A percentile compares a stretch with the other conserved stretches of the same genome.
Conservation (phyloP, 768 basidiomycete species). For the Leccinum fibrillosum region DNA sequence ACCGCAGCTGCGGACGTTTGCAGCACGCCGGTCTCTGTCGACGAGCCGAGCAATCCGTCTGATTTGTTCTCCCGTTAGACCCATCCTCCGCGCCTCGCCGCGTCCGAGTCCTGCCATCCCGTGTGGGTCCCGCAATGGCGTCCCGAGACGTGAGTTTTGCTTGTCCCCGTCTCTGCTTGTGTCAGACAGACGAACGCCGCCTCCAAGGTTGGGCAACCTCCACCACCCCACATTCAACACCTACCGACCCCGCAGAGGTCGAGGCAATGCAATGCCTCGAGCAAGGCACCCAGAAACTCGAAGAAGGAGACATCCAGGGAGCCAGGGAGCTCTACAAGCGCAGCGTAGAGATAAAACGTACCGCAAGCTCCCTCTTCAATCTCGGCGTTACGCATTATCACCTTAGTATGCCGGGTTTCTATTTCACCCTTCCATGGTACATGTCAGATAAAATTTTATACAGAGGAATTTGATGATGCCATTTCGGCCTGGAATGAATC, state of each 20-base stretch:
- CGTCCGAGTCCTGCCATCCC: slow-evolving; percentile 5
- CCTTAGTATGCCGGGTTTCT: slow-evolving; percentile 55
- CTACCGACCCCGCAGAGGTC: slow-evolving; percentile 76
- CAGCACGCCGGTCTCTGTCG: slow-evolving; percentile 18
- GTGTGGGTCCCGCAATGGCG: slow-evolving; percentile 2
- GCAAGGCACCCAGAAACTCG: slow-evolving; percentile 78
- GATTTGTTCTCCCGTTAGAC: slow-evolving; percentile 16
- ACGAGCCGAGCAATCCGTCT: slow-evolving; percentile 24
- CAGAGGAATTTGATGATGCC: slow-evolving; percentile 87
- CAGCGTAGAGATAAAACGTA: slow-evolving; percentile 77
- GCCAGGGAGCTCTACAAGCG: slow-evolving; percentile 77
- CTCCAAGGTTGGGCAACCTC: slow-evolving; percentile 71
- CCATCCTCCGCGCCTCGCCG: slow-evolving; percentile 9
- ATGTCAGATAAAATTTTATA: slow-evolving; percentile 13
- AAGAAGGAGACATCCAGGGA: slow-evolving; percentile 79
- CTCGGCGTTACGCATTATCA: slow-evolving; percentile 89
- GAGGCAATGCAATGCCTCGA: slow-evolving; percentile 80
- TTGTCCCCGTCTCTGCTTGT: slow-evolving; percentile 5
- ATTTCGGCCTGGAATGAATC: slow-evolving; percentile 86
- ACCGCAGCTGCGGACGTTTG: slow-evolving; percentile 23
- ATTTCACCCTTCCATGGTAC: slow-evolving; percentile 12
- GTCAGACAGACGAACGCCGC: slow-evolving; percentile 1
- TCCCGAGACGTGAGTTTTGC: slow-evolving; percentile 29
- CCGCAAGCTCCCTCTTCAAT: slow-evolving; percentile 81
- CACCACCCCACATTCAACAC: slow-evolving; percentile 75